A percentile compares a stretch with the other conserved stretches of the same genome.
Evolutionary conservation across 768 basidiomycete species (phyloP).

Genomic region (Roridomyces roridus): DNA sequence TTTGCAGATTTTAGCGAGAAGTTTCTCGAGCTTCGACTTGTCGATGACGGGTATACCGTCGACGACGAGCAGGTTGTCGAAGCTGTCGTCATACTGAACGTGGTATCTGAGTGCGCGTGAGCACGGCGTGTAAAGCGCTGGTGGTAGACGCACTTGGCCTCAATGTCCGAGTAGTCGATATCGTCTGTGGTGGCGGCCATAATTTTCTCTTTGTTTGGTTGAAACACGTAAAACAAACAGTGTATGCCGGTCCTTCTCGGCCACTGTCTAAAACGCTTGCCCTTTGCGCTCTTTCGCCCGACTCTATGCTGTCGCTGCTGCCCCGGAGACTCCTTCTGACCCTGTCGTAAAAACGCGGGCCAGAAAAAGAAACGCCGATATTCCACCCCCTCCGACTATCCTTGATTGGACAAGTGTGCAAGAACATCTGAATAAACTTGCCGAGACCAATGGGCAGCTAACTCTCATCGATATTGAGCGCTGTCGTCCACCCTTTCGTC

Average conservation of each 20-base stretch:
- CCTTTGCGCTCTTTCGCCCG: constrained; percentile 11
- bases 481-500: constrained; percentile 49
- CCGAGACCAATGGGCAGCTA: constrained; percentile 49
- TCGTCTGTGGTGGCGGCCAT: constrained; percentile 55
- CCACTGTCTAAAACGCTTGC: constrained; percentile 19
- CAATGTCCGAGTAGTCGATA: constrained; percentile 90
- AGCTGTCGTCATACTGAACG: constrained; percentile 81
- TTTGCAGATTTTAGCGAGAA: constrained; percentile 81
- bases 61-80: constrained; percentile 92
- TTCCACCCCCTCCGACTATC: constrained; percentile 30
- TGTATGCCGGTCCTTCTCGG: not conserved
- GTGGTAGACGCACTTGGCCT: constrained; percentile 67
- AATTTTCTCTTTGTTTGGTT: not conserved
- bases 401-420: constrained; percentile 56
- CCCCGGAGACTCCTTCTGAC: not conserved
- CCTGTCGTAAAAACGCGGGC: not conserved
- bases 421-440: constrained; percentile 61
- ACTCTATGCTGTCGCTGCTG: not conserved
- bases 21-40: constrained; percentile 80
- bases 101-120: constrained; percentile 65
- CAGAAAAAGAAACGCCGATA: not conserved
- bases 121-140: constrained; percentile 5
- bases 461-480: constrained; percentile 69
- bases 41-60: constrained; percentile 94
- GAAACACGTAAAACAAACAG: not conserved